Conservation (phyloP, 2,329 filamentous ascomycete genomes). For the Aureobasidium vineae region DNA sequence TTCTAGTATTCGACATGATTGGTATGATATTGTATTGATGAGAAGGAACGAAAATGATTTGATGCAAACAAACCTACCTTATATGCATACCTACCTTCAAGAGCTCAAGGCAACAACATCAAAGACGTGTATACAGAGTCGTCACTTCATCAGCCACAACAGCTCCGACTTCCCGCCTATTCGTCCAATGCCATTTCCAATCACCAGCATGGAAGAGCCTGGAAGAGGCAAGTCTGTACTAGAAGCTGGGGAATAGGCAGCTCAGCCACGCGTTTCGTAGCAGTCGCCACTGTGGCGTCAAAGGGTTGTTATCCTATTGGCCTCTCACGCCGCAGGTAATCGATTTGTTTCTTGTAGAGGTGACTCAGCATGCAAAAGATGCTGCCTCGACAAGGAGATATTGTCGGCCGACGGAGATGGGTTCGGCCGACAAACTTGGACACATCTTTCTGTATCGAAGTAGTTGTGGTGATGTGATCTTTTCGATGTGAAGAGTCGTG, state of each 20-base stretch:
- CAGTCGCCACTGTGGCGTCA: conserved; percentile 23
- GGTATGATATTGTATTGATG: conserved; percentile 14
- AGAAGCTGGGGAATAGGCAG: conserved; percentile 23
- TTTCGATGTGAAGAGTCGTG: not conserved
- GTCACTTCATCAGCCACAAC: conserved; percentile 22
- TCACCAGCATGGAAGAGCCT: conserved; percentile 8
- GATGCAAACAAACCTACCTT: conserved; percentile 10
- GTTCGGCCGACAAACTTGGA: not conserved
- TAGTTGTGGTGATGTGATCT: not conserved
- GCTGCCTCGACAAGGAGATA: not conserved
- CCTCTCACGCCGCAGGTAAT: not conserved
- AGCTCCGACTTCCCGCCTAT: not conserved
- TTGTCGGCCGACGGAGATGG: not conserved
- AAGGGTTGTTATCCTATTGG: not conserved
- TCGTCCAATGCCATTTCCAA: conserved; percentile 4
- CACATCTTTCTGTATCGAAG: not conserved
- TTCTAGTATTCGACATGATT: conserved; percentile 29
- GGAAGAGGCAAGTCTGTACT: conserved; percentile 18
- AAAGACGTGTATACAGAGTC: conserved; percentile 17
- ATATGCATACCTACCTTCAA: conserved; percentile 16
- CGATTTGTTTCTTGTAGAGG: not conserved
- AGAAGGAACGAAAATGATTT: not conserved
- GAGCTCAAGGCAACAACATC: conserved; percentile 22
- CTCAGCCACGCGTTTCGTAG: conserved; percentile 22
- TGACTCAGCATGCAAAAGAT: not conserved